Conservation (phyloP, 1,284 basidiomycete species). For the Cystobasidiaceae sp. region DNA sequence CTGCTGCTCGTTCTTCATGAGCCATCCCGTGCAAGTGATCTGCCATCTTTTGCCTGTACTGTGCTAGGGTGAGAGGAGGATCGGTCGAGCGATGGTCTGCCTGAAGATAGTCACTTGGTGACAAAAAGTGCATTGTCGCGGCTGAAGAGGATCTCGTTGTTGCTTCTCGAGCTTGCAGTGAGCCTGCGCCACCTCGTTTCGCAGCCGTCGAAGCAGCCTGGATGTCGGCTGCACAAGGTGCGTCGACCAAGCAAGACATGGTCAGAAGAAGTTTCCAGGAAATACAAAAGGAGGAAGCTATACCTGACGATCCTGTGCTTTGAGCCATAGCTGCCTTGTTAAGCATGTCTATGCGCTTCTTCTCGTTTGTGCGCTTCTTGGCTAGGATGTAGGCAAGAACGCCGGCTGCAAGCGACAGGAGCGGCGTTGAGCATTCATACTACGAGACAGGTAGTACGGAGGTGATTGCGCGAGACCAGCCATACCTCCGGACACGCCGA, state of each 20-base stretch:
- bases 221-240: not conserved
- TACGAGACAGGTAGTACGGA: not conserved
- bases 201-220: no score
- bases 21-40: no score
- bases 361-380: slow-evolving; percentile 15
- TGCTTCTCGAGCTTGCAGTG: not conserved
- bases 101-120: slow-evolving; percentile 1
- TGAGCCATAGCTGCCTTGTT: slow-evolving; percentile 3
- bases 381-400: slow-evolving; percentile 2
- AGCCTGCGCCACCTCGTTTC: no score
- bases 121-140: not conserved
- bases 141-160: not conserved
- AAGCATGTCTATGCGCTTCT: slow-evolving; percentile 12
- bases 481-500: not conserved
- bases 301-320: no score
- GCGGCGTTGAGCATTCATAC: not conserved
- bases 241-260: not conserved
- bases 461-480: not conserved
- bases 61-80: not conserved
- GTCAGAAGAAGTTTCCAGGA: not conserved
- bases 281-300: no score
- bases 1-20: no score
- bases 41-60: slow-evolving; percentile 15
- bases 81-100: slow-evolving; percentile 1
- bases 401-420: not conserved